Base-by-base conservation (phyloP, 257 asterid species). In the Ocimum tenuiflorum region DNA sequence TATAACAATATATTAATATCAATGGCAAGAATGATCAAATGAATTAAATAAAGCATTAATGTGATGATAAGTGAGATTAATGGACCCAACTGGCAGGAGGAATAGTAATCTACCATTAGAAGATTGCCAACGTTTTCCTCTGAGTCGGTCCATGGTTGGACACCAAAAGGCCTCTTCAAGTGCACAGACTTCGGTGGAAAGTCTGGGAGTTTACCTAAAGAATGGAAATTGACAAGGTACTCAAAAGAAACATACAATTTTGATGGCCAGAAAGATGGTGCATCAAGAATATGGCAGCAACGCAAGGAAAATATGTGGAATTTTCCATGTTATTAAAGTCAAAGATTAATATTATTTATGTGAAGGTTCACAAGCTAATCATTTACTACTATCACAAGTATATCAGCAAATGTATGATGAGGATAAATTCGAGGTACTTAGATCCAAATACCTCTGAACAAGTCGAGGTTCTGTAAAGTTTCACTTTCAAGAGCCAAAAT, bases 91-190 rank as follows among this genome's bases (percentile, higher is more conserved):
- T 38, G 36, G 64, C 38, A 19, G 52, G 45, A 55, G 61, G 23
- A 49, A 56, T 73, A 66, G 61, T 49, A 23, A 53, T 72, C 87
- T 83, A 91, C 98, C 98, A 91, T 91, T 47, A 88, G 74, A 60
- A 91, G 87, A 77, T 80, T 79, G 67, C 98, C 95, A 38, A 82
- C 79, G 39, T 73, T 77, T 64, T 82, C 87, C 66, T 85, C 96
- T 1, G 98, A 88, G 65, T 85, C 88, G 11, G 54, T 77, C 96
- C 95, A 91, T 2, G 98, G 98, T 73, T 82, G 90, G 55, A 80
- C 57, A 15, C 53, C 68, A 65, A 88, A 86, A 73, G 95, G 95
- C 70, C 24, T 82, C 83, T 83, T 88, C 85, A 91, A 57, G 60
- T 57, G 55, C 71, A 85, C 95, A 14, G 69, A 71, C 77, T 79